A percentile compares a stretch with the other conserved stretches of the same genome.
phyloP scores from a whole-genome alignment of 140 eudicot genomes.

The Artemisia princeps region DNA sequence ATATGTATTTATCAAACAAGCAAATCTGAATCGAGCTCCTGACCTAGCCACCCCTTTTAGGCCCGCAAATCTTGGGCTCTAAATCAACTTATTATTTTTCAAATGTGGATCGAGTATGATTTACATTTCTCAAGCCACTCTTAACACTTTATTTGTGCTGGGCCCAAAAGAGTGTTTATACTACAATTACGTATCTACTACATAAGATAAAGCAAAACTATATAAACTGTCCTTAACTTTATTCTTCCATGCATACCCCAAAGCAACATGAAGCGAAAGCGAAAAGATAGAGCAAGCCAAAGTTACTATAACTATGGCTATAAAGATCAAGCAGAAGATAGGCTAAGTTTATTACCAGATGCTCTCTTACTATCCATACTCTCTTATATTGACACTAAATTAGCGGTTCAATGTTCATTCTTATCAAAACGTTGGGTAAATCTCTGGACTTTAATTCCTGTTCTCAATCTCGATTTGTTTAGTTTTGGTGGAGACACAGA shows the following conservation, averaged over 20 bases:
- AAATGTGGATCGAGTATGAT: too few relatives aligned
- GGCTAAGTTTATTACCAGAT: slow-evolving; percentile 23
- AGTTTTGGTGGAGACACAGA: neutral
- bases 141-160: too few relatives aligned
- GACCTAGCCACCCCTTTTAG: too few relatives aligned
- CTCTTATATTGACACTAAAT: slow-evolving; percentile 25
- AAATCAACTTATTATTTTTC: too few relatives aligned
- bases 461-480: slow-evolving; percentile 16
- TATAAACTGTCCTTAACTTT: neutral
- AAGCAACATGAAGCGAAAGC: slow-evolving; percentile 15
- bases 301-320: neutral
- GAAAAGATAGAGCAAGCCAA: neutral
- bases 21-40: too few relatives aligned
- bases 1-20: too few relatives aligned
- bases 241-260: neutral
- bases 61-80: too few relatives aligned
- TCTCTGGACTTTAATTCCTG: slow-evolving; percentile 28
- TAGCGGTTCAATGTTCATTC: slow-evolving; percentile 21
- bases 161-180: too few relatives aligned
- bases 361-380: slow-evolving; percentile 20
- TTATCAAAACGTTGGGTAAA: slow-evolving; percentile 29
- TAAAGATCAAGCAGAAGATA: slow-evolving; percentile 17
- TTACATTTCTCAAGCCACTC: too few relatives aligned
- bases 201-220: too few relatives aligned
- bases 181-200: too few relatives aligned